Evolutionary conservation across 2,329 filamentous ascomycete species (phyloP), one percentile per base, ranked within the genome.

Genomic region (Chalaropsis ovoidea): DNA sequence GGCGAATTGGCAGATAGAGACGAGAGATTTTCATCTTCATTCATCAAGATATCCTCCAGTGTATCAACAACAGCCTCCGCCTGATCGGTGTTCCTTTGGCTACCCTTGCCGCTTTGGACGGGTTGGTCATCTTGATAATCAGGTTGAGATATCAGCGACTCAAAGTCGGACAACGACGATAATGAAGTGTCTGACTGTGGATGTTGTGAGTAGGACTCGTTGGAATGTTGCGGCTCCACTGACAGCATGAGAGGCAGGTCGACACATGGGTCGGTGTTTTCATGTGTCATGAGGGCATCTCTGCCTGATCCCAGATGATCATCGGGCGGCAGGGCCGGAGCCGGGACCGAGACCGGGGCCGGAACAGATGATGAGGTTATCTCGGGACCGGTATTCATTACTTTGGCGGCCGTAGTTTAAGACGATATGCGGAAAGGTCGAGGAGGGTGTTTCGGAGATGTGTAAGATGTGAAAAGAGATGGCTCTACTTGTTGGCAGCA

Each of bases 141-240:
- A 45, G 42, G 8, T 15, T 54, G 64, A 66, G 24, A 58, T 62
- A 47, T 42, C 15, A 63, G 19, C n/a, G 63, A 65, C 19, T 60
- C 63, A 61, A 61, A 61, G 41, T 61, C 63, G 42, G 63, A 61
- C 41, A 65, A 47, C 42, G 63, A 65, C n/a, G 63, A 65, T 42
- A 65, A 35, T 35, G 63, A 65, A 49, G 63, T 65, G 22, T 65
- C 63, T 61, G 63, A 65, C 17, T 31, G 42, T 7, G 17, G 63
- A 24, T n/a, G 15, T 19, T 47, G 39, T 35, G 63, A 39, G 52
- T 22, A 35, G 19, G 61, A 31, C 19, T n/a, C 13, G 8, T 47
- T 60, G 31, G 54, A 27, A 24, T 13, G 42, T 10, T 24, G 10
- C n/a, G 45, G 17, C 15, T 63, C 42, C 24, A 45, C 17, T 24